Evolutionary conservation across 2,329 filamentous ascomycete genomes (phyloP).

Genomic region (Plenodomus tracheiphilus): DNA sequence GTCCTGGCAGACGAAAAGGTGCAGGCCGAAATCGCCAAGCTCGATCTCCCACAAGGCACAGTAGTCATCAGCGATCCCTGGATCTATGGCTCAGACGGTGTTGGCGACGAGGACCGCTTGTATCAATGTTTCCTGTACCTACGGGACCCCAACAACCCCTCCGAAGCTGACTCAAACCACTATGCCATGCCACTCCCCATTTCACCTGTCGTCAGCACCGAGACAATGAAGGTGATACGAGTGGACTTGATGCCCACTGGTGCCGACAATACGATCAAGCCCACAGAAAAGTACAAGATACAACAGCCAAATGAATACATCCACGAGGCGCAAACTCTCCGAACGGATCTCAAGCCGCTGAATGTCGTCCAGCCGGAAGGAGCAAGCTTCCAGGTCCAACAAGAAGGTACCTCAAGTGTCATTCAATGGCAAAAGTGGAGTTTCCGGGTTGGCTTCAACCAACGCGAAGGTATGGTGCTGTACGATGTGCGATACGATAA

Average conservation of each 20-base stretch:
- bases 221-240: constrained; percentile 65
- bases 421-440: constrained; percentile 72
- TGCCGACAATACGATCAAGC: constrained; percentile 60
- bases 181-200: constrained; percentile 70
- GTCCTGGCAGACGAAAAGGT: constrained; percentile 61
- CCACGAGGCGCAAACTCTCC: constrained; percentile 62
- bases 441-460: constrained; percentile 70
- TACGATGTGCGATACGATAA: constrained; percentile 67
- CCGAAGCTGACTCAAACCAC: constrained; percentile 67
- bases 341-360: constrained; percentile 66
- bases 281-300: constrained; percentile 61
- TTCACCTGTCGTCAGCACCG: constrained; percentile 67
- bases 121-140: constrained; percentile 71
- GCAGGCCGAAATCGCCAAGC: constrained; percentile 61
- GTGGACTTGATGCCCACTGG: constrained; percentile 73
- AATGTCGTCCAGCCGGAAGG: constrained; percentile 68
- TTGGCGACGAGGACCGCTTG: constrained; percentile 53
- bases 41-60: constrained; percentile 61
- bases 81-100: constrained; percentile 66
- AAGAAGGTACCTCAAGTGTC: constrained; percentile 57
- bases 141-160: constrained; percentile 62
- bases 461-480: constrained; percentile 69
- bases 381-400: constrained; percentile 60
- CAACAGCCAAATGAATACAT: constrained; percentile 67
- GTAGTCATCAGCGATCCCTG: constrained; percentile 65